These are phyloP conservation scores for Apiospora saccharicola DNA, from an alignment of 2,329 filamentous ascomycete species.

Conservation along the genomic window DNA sequence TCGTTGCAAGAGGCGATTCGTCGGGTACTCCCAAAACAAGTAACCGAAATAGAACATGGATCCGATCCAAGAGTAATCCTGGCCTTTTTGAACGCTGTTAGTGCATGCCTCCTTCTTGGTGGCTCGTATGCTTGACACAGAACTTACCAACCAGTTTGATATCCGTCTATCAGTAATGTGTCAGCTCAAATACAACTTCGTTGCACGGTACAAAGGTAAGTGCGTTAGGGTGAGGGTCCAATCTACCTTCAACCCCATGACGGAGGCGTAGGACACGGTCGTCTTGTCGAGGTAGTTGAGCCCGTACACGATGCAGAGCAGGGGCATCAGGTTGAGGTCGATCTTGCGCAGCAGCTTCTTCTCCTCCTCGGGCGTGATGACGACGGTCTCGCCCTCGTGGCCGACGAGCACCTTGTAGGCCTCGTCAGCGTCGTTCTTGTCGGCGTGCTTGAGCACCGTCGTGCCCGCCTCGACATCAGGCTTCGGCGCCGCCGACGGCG, in stretches of 20 bases:
- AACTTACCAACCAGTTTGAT: conserved; percentile 37
- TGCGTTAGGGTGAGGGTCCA: neutral
- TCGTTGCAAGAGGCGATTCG: conserved; percentile 68
- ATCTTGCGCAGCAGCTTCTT: conserved; percentile 53
- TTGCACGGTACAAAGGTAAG: no score
- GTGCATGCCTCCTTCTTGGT: neutral
- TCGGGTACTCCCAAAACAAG: conserved; percentile 70
- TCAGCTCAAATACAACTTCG: conserved; percentile 18
- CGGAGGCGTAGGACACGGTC: conserved; percentile 55
- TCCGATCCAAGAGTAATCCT: conserved; percentile 59
- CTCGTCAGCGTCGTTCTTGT: conserved; percentile 51
- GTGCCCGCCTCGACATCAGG: neutral
- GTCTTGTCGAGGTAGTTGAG: conserved; percentile 62
- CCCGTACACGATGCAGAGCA: conserved; percentile 65
- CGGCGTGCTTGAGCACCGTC: conserved; percentile 42
- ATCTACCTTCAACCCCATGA: conserved; percentile 58
- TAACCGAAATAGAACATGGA: conserved; percentile 60
- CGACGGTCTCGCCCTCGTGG: conserved; percentile 44
- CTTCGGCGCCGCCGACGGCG: neutral
- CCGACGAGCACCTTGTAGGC: conserved; percentile 49
- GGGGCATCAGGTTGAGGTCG: conserved; percentile 54
- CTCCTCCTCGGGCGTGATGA: conserved; percentile 49
- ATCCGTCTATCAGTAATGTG: conserved; percentile 50
- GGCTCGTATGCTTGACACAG: neutral
- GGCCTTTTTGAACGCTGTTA: conserved; percentile 29